Evolutionary conservation across 306 rosid genomes (phyloP), one percentile per base, ranked within the genome.

Genomic region (Biancaea sappan): DNA sequence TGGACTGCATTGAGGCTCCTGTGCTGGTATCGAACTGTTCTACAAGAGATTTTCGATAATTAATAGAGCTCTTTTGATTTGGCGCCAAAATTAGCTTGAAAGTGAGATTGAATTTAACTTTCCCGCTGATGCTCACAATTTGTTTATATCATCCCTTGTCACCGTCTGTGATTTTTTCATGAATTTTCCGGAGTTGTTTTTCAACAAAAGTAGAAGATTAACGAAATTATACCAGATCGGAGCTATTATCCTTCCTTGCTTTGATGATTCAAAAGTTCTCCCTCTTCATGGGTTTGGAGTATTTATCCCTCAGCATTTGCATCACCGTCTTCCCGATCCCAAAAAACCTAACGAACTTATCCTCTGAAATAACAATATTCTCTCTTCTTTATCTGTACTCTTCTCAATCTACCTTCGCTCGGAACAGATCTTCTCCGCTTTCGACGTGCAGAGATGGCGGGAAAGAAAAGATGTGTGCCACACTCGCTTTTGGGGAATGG

Each of bases 201-300:
- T n/a, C n/a, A n/a, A n/a, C n/a, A n/a, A n/a, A 62, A 38, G 18
- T 10, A 12, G 32, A 62, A 28, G 21, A 35, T 8, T 2, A 34
- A 0, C 11, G 50, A 11, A 44, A 22, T 4, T 22, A 15, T 63
- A 86, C 87, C 84, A 88, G 91, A 9, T 84, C 90, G 11, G 86
- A 46, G 72, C 80, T 71, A 16, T 71, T 76, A 16, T 79, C 83
- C 40, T 87, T 81, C 80, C 77, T 90, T 8, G 89, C 1, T 52
- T 88, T 92, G 75, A 73, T 80, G 71, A 89, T 87, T 18, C 67
- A 81, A 24, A 93, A 87, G 43, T 93, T 95, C 54, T 90, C 93
- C 48, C 95, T 85, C 48, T 86, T 90, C 95, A 87, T 81, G 79
- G 66, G 50, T 0, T 86, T 88, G 0, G 75, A 75, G 4, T 68